Evolutionary conservation across 2,329 filamentous ascomycete genomes (phyloP).

Genomic region (Botrytis cinerea): DNA sequence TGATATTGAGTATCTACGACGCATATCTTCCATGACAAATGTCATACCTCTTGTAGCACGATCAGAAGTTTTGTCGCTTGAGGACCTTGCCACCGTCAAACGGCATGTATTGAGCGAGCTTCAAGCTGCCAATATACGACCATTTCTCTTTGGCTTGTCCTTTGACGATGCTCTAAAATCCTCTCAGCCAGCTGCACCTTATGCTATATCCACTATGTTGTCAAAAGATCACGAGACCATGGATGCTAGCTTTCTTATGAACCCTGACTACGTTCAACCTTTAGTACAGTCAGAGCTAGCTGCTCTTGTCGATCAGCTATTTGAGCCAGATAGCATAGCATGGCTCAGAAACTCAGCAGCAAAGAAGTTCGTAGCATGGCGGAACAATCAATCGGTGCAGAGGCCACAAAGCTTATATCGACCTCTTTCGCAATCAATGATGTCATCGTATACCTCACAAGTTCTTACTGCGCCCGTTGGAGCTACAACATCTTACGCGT

Average conservation of each 20-base stretch:
- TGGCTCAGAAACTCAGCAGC: slow-evolving; percentile 83
- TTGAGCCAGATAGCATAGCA: slow-evolving; percentile 74
- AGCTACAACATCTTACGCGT: slow-evolving; percentile 53
- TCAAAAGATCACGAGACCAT: slow-evolving; percentile 76
- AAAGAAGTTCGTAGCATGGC: slow-evolving; percentile 77
- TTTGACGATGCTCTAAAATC: slow-evolving; percentile 28
- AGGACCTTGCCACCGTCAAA: slow-evolving; percentile 62
- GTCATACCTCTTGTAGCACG: slow-evolving; percentile 81
- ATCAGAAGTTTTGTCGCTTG: slow-evolving; percentile 65
- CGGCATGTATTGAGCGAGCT: slow-evolving; percentile 58
- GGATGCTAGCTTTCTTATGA: slow-evolving; percentile 94
- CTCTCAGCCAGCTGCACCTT: slow-evolving; percentile 52
- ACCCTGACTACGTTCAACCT: slow-evolving; percentile 82
- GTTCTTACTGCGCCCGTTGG: slow-evolving; percentile 38
- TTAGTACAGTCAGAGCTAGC: slow-evolving; percentile 73
- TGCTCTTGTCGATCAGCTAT: slow-evolving; percentile 69
- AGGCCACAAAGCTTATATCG: slow-evolving; percentile 43
- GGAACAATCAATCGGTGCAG: slow-evolving; percentile 45
- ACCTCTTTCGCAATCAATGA: slow-evolving; percentile 39
- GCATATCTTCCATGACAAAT: slow-evolving; percentile 74
- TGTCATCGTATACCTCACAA: slow-evolving; percentile 30
- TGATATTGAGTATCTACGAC: slow-evolving; percentile 72
- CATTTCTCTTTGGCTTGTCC: slow-evolving; percentile 61
- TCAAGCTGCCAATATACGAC: slow-evolving; percentile 56
- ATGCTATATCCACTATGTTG: slow-evolving; percentile 74